Conservation (phyloP, 2,329 filamentous ascomycete genomes). For the Macrophomina phaseolina region DNA sequence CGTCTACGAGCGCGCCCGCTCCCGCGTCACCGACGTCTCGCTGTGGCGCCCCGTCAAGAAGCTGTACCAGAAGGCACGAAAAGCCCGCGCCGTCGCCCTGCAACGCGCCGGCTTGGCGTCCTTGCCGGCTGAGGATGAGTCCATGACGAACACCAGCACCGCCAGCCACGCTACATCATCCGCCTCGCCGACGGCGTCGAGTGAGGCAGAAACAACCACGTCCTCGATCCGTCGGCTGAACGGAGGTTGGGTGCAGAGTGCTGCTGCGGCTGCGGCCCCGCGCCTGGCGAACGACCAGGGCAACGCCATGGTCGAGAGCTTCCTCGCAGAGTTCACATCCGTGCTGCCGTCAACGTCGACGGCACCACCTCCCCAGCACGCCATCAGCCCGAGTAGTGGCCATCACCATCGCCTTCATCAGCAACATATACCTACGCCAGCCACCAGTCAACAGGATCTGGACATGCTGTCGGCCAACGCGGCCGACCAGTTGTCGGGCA, state of each 20-base stretch:
- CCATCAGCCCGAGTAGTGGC: too few species aligned
- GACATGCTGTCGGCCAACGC: background rate
- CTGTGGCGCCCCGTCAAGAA: conserved; percentile 26
- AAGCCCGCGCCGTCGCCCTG: conserved; percentile 9
- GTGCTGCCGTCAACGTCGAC: background rate
- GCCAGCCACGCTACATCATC: background rate
- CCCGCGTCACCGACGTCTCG: conserved; percentile 24
- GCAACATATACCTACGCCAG: background rate
- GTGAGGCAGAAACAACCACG: too few species aligned
- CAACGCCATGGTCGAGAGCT: background rate
- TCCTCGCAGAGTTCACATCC: background rate
- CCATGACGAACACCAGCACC: background rate
- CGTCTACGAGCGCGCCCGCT: conserved; percentile 41
- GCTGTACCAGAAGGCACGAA: conserved; percentile 21
- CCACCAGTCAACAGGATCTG: background rate
- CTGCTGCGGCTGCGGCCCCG: too few species aligned
- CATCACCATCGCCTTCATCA: background rate
- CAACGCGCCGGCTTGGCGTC: background rate
- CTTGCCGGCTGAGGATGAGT: background rate
- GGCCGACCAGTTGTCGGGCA: background rate
- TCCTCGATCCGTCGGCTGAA: too few species aligned
- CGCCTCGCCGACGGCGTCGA: background rate
- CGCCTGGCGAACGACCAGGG: too few species aligned
- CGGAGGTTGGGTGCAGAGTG: too few species aligned
- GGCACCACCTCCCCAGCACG: background rate